A percentile compares a stretch with the other conserved stretches of the same genome.
phyloP scores from a whole-genome alignment of 257 asterid genomes.

The Petunia axillaris region DNA sequence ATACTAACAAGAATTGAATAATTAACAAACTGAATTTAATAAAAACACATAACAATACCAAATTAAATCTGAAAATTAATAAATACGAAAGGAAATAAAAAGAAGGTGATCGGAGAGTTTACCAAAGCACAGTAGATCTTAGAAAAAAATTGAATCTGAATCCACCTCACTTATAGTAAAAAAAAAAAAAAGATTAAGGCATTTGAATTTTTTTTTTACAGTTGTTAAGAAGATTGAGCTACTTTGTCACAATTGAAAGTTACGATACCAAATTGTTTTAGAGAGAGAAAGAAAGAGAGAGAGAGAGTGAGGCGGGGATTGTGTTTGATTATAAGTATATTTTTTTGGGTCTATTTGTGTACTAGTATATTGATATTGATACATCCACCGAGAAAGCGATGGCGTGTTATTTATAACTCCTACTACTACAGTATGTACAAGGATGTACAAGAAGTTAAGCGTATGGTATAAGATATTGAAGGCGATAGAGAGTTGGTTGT shows the following conservation, averaged over 20 bases:
- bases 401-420: slow-evolving; percentile 26
- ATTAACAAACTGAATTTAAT: slow-evolving; percentile 27
- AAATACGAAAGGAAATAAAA: not conserved
- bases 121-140: slow-evolving; percentile 64
- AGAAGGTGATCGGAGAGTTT: slow-evolving; percentile 49
- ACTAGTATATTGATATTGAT: not conserved
- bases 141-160: slow-evolving; percentile 47
- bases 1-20: not conserved
- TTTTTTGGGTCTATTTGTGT: slow-evolving; percentile 23
- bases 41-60: slow-evolving; percentile 24
- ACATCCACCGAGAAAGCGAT: slow-evolving; percentile 34
- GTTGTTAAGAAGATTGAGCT: slow-evolving; percentile 32
- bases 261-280: slow-evolving; percentile 24
- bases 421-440: not conserved
- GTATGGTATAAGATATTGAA: not conserved
- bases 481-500: not conserved
- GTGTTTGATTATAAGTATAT: slow-evolving; percentile 39
- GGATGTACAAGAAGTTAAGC: not conserved
- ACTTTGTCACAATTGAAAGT: slow-evolving; percentile 30
- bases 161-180: slow-evolving; percentile 29
- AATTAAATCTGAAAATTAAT: not conserved
- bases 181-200: slow-evolving; percentile 27
- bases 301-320: slow-evolving; percentile 53
- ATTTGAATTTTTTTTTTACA: slow-evolving; percentile 46
- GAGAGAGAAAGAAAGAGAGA: slow-evolving; percentile 25